Conservation (phyloP, 179 eudicot species). For the Corrigiola litoralis region DNA sequence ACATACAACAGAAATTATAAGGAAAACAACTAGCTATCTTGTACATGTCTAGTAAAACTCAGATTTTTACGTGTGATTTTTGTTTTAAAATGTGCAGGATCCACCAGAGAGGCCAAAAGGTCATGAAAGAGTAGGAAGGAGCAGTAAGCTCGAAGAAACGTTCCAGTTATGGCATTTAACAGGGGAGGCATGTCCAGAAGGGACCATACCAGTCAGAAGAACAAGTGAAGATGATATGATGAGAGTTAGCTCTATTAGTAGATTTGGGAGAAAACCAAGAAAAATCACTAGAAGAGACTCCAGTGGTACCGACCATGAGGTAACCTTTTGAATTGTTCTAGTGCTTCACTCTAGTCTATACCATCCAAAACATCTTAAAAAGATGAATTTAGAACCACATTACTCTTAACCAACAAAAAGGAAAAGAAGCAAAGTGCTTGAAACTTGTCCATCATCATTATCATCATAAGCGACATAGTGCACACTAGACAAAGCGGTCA, state of each 20-base stretch:
- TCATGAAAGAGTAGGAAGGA: constrained; percentile 22
- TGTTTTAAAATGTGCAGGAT: constrained; percentile 38
- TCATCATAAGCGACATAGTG: constrained; percentile 19
- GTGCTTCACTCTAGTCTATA: not conserved
- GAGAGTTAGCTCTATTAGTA: constrained; percentile 43
- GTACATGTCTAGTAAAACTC: not conserved
- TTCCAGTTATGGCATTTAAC: constrained; percentile 68
- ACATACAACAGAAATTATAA: too few relatives aligned
- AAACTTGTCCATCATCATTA: constrained; percentile 28
- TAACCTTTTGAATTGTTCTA: constrained; percentile 4
- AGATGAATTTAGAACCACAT: not conserved
- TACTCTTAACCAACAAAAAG: too few relatives aligned
- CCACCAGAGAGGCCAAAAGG: constrained; percentile 73
- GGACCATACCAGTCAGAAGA: constrained; percentile 86
- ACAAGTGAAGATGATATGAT: constrained; percentile 68
- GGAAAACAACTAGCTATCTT: too few relatives aligned
- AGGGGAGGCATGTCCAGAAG: constrained; percentile 69
- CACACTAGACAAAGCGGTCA: constrained; percentile 33
- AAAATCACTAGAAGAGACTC: constrained; percentile 53
- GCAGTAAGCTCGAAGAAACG: constrained; percentile 33
- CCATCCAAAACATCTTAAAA: not conserved
- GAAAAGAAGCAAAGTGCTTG: constrained; percentile 14
- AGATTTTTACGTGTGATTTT: not conserved
- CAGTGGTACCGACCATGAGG: constrained; percentile 66
- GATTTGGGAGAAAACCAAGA: constrained; percentile 55